Evolutionary conservation across 1,284 basidiomycete genomes (phyloP).

Genomic region (Naganishia albida): DNA sequence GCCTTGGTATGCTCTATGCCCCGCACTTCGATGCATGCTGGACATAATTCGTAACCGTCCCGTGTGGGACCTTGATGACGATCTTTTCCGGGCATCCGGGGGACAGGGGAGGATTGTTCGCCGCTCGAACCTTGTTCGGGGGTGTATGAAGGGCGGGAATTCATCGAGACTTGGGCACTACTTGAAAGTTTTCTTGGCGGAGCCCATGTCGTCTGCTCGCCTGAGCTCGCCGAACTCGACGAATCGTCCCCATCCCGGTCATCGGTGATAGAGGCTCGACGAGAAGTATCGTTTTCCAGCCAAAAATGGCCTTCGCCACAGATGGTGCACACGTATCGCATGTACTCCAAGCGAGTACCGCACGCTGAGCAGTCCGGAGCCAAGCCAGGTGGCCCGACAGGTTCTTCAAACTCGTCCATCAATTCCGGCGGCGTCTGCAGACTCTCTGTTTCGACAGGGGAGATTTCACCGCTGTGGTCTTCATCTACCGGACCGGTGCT

Average conservation of each 20-base stretch:
- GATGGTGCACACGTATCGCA: constrained; percentile 81
- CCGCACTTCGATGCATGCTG: constrained; percentile 70
- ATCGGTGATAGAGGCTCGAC: neutral
- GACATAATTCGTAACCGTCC: constrained; percentile 79
- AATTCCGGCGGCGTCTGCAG: constrained; percentile 57
- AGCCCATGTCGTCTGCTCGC: constrained; percentile 22
- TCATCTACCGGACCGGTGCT: constrained; percentile 6
- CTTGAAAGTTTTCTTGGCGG: neutral
- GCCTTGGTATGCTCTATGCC: constrained; percentile 70
- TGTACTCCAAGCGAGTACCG: constrained; percentile 67
- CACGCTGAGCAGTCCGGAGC: constrained; percentile 81
- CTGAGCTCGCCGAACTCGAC: constrained; percentile 25
- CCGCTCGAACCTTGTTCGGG: too few relatives aligned
- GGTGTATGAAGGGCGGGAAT: too few relatives aligned
- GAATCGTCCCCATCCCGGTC: constrained; percentile 20
- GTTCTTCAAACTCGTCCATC: constrained; percentile 57
- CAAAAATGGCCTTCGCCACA: constrained; percentile 67
- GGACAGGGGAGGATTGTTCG: too few relatives aligned
- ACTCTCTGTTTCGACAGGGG: constrained; percentile 38
- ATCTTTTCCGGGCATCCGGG: neutral
- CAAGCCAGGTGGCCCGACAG: constrained; percentile 60
- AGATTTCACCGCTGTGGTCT: constrained; percentile 33
- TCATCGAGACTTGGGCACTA: neutral
- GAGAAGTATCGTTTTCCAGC: constrained; percentile 37
- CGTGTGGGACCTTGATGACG: constrained; percentile 10